Conservation (phyloP, 2,329 filamentous ascomycete genomes). For the Lachnellula suecica region DNA sequence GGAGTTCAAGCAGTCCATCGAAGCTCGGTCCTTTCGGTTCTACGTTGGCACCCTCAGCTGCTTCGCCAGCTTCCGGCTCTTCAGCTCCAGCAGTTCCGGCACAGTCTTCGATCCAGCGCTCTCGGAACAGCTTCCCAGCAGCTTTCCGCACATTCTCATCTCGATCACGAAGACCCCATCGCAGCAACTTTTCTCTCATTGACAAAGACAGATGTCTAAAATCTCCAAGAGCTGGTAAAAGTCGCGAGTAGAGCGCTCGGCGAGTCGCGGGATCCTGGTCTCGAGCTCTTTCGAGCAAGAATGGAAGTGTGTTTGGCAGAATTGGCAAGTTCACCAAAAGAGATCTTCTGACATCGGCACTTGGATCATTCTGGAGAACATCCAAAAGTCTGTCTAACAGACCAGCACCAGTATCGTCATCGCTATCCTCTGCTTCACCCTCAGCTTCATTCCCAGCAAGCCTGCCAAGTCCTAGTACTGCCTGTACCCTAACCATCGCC, state of each 20-base stretch:
- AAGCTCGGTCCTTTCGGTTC: slow-evolving; percentile 66
- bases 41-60: slow-evolving; percentile 38
- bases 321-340: slow-evolving; percentile 90
- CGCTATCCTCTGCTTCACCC: slow-evolving; percentile 68
- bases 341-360: slow-evolving; percentile 86
- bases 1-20: slow-evolving; percentile 82
- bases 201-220: slow-evolving; percentile 91
- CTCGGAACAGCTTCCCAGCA: slow-evolving; percentile 83
- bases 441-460: slow-evolving; percentile 77
- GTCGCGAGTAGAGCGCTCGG: slow-evolving; percentile 79
- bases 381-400: slow-evolving; percentile 82
- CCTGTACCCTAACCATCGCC: slow-evolving; percentile 86
- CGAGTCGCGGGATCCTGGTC: slow-evolving; percentile 85
- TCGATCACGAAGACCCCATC: slow-evolving; percentile 91
- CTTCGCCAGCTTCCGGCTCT: slow-evolving; percentile 43
- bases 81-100: slow-evolving; percentile 64
- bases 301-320: slow-evolving; percentile 77
- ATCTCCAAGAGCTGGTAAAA: slow-evolving; percentile 86
- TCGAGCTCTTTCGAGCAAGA: slow-evolving; percentile 84
- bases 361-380: slow-evolving; percentile 89
- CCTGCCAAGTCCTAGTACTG: slow-evolving; percentile 84
- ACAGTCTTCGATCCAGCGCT: slow-evolving; percentile 98
- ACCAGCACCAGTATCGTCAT: slow-evolving; percentile 66
- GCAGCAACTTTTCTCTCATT: slow-evolving; percentile 91
- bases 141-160: slow-evolving; percentile 94